Percentiles rank a stretch among this genome's conserved stretches.
Conservation (phyloP, 192 early-diverging fungal genomes). For the Oehlia diaphana region DNA sequence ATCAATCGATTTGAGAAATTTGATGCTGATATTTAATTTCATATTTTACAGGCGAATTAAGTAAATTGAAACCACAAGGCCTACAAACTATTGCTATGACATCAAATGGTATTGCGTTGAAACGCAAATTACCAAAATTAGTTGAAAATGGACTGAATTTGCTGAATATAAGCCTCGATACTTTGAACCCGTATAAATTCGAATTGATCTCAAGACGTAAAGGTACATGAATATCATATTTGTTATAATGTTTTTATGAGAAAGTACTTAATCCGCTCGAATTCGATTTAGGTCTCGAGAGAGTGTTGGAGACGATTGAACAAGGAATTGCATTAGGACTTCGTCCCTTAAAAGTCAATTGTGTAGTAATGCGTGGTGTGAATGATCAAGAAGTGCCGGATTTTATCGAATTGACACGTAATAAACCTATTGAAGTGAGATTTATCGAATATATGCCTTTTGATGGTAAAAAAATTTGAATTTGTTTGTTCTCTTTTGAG, state of each 20-base stretch:
- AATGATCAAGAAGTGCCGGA: constrained; percentile 83
- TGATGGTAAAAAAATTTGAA: constrained; percentile 63
- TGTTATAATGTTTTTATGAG: background rate
- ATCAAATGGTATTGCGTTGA: constrained; percentile 90
- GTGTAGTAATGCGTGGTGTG: constrained; percentile 85
- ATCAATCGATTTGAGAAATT: background rate
- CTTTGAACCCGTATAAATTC: constrained; percentile 84
- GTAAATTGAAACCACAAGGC: constrained; percentile 70
- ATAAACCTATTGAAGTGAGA: constrained; percentile 72
- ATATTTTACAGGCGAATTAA: constrained; percentile 56
- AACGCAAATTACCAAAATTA: constrained; percentile 75
- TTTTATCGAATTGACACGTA: constrained; percentile 85
- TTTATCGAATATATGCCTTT: constrained; percentile 99
- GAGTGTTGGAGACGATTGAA: constrained; percentile 76
- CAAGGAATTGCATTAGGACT: constrained; percentile 66
- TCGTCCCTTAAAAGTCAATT: constrained; percentile 85
- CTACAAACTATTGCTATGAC: constrained; percentile 87
- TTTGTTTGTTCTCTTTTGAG: background rate
- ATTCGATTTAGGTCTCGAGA: constrained; percentile 56
- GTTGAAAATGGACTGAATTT: constrained; percentile 76
- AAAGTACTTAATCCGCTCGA: background rate
- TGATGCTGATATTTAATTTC: background rate
- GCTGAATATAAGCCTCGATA: constrained; percentile 92
- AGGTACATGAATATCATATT: constrained; percentile 44
- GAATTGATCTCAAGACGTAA: constrained; percentile 85